A percentile compares a stretch with the other conserved stretches of the same genome.
phyloP scores from a whole-genome alignment of 148 eudicot species.

The Vaccinium vitisidaea region DNA sequence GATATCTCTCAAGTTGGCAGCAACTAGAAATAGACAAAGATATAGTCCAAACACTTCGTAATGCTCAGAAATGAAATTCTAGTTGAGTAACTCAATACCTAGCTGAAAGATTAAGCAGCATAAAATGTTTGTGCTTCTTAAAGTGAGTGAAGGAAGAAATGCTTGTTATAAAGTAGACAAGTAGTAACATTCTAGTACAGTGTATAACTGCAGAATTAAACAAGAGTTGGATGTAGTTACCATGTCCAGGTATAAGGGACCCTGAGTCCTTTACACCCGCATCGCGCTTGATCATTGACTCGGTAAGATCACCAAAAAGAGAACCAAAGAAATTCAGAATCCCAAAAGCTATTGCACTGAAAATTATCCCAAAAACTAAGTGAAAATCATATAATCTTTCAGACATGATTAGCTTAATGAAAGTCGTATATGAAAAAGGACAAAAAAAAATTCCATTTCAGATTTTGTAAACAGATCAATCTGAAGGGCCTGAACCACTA shows the following conservation, averaged over 20 bases:
- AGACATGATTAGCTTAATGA: neutral
- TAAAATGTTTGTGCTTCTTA: neutral
- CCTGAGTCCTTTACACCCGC: constrained; percentile 99
- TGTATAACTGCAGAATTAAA: neutral
- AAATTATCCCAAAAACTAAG: constrained; percentile 20
- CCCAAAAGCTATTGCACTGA: constrained; percentile 83
- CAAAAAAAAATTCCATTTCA: neutral
- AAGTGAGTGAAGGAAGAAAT: constrained; percentile 3
- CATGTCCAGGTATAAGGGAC: constrained; percentile 94
- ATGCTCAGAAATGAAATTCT: neutral
- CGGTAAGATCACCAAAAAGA: constrained; percentile 89
- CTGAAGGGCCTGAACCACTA: neutral
- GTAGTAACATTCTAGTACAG: neutral
- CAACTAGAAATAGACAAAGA: neutral
- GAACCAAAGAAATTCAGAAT: constrained; percentile 86
- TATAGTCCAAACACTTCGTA: neutral
- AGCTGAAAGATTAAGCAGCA: constrained; percentile 1
- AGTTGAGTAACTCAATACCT: neutral
- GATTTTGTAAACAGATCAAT: neutral
- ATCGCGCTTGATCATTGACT: constrained; percentile 98
- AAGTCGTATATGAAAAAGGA: neutral
- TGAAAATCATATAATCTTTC: neutral
- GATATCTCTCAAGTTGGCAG: neutral
- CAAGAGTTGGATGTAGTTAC: constrained; percentile 35
- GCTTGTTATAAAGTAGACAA: neutral